Conservation (phyloP, 1,284 basidiomycete genomes). For the Singerocomus inundabilis region DNA sequence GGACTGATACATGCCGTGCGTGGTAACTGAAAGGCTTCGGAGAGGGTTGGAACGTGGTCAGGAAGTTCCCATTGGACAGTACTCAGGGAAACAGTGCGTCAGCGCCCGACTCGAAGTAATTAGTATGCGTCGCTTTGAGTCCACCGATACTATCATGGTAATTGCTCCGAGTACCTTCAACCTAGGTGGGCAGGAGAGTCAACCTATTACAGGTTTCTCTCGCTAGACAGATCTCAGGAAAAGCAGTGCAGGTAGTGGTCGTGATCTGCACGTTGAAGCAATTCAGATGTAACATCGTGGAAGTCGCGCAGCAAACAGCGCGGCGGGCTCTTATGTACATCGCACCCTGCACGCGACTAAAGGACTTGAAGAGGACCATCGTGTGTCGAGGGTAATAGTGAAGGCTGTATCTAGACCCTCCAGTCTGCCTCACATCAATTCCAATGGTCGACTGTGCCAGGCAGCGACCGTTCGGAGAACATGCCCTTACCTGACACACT, state of each 20-base stretch:
- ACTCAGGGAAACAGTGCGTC: neutral
- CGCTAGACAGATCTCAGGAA: neutral
- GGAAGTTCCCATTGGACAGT: conserved; percentile 12
- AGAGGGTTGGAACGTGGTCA: conserved; percentile 15
- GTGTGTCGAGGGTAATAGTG: neutral
- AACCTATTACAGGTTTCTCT: neutral
- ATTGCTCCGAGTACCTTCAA: neutral
- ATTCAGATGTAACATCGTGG: conserved; percentile 9
- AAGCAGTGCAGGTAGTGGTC: neutral
- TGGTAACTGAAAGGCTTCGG: neutral
- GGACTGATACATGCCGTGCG: no score
- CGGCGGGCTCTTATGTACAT: neutral
- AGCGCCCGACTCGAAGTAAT: neutral
- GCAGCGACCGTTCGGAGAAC: neutral
- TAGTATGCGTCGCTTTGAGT: no score
- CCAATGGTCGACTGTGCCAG: no score
- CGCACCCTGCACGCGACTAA: neutral
- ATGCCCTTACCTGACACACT: neutral
- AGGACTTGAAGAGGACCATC: neutral
- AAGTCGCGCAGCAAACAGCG: neutral
- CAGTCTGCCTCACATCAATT: neutral
- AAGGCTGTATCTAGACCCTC: neutral
- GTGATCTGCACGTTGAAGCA: conserved; percentile 11
- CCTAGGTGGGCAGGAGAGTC: neutral
- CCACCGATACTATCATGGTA: no score